These are phyloP conservation scores for Ophiostoma australiae DNA, from an alignment of 2,329 filamentous ascomycete genomes.

Conservation along the genomic window DNA sequence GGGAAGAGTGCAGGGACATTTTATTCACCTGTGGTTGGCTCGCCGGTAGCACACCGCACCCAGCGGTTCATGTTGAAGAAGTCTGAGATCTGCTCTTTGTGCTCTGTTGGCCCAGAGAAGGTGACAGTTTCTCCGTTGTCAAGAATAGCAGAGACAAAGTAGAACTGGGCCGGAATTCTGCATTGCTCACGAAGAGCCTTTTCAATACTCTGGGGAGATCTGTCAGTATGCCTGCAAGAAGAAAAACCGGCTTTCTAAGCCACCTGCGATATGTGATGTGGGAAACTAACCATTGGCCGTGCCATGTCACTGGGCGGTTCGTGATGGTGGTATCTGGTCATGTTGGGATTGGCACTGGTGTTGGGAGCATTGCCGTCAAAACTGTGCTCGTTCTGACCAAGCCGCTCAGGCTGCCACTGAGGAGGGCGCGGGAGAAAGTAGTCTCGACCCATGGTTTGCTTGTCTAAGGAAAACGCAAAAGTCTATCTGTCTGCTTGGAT, in stretches of 20 bases:
- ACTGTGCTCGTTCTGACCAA: conserved; percentile 24
- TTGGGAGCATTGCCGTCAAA: conserved; percentile 18
- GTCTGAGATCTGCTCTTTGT: conserved; percentile 38
- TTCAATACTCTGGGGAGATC: conserved; percentile 37
- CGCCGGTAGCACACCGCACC: conserved; percentile 34
- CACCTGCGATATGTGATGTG: background rate
- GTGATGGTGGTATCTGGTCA: conserved; percentile 26
- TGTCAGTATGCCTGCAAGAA: conserved; percentile 16
- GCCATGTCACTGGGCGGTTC: conserved; percentile 26
- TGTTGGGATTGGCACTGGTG: conserved; percentile 8
- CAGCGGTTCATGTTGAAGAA: conserved; percentile 46
- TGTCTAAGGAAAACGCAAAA: background rate
- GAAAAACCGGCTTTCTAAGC: background rate
- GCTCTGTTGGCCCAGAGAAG: conserved; percentile 43
- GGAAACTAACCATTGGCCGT: conserved; percentile 30
- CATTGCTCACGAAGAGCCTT: conserved; percentile 50
- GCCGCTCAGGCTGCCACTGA: conserved; percentile 29
- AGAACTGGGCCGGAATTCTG: conserved; percentile 47
- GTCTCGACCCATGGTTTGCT: conserved; percentile 27
- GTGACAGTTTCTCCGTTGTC: conserved; percentile 45
- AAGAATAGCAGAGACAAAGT: conserved; percentile 49
- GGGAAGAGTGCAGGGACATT: background rate
- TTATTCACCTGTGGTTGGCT: conserved; percentile 37
- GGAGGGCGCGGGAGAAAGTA: conserved; percentile 26
- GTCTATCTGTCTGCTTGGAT: conserved; percentile 11